Evolutionary conservation across 805 yeast genomes (phyloP).

Genomic region (Schwanniomyces vanrijiae): DNA sequence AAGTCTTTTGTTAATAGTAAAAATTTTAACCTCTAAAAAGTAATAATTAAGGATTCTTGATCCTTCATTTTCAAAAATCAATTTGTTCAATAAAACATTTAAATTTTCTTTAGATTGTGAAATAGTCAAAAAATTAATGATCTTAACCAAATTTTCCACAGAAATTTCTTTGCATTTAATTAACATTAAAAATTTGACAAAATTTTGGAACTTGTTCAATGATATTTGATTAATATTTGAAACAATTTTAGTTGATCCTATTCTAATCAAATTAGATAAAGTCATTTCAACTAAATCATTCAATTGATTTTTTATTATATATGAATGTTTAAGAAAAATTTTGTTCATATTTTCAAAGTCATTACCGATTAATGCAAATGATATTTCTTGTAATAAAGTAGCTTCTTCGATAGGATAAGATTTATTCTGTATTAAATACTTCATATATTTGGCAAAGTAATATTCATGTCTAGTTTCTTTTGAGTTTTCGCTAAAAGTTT

Average conservation of each 20-base stretch:
- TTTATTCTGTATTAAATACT: slow-evolving; percentile 5
- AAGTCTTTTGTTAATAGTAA: slow-evolving; percentile 15
- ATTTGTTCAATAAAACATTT: slow-evolving; percentile 26
- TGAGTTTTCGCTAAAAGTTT: slow-evolving; percentile 11
- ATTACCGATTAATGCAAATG: slow-evolving; percentile 7
- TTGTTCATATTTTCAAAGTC: slow-evolving; percentile 15
- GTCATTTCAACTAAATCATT: slow-evolving; percentile 3
- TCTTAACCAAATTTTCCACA: slow-evolving; percentile 18
- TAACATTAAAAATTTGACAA: slow-evolving; percentile 24
- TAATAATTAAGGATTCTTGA: slow-evolving; percentile 28
- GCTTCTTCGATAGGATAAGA: neutral
- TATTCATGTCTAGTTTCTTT: slow-evolving; percentile 13
- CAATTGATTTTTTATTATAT: neutral
- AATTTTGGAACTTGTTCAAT: slow-evolving; percentile 18
- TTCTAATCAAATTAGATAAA: slow-evolving; percentile 13
- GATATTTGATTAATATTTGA: slow-evolving; percentile 1
- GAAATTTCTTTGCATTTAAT: slow-evolving; percentile 18
- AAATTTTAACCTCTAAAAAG: slow-evolving; percentile 26
- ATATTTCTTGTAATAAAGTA: neutral
- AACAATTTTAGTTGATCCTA: slow-evolving; percentile 3
- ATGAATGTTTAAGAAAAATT: slow-evolving; percentile 8
- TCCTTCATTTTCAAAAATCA: slow-evolving; percentile 14
- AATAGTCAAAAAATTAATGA: slow-evolving; percentile 26
- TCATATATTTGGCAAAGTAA: slow-evolving; percentile 19
- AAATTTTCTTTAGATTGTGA: slow-evolving; percentile 21